Evolutionary conservation across 148 eudicot genomes (phyloP).

Genomic region (Dianthus caryophyllus): DNA sequence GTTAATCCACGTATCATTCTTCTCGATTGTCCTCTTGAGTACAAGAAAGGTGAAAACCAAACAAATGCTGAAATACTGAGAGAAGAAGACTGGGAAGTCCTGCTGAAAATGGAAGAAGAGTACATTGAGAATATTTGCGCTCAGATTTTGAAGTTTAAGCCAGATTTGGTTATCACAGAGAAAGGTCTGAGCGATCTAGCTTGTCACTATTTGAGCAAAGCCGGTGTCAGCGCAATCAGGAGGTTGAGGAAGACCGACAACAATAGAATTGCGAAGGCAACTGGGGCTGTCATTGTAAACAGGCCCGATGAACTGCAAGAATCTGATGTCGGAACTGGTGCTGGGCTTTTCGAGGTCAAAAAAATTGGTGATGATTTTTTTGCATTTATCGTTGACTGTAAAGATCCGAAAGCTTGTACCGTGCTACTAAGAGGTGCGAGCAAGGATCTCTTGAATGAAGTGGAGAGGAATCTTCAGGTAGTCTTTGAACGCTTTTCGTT

Average conservation of each 20-base stretch:
- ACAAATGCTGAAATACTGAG: conserved; percentile 90
- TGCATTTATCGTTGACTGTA: conserved; percentile 77
- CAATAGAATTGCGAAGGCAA: conserved; percentile 86
- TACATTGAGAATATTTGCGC: conserved; percentile 72
- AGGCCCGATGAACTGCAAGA: conserved; percentile 96
- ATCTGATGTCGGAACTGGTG: conserved; percentile 90
- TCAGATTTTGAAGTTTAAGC: conserved; percentile 82
- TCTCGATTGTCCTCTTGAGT: conserved; percentile 87
- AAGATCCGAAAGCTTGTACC: conserved; percentile 93
- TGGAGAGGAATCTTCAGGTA: conserved; percentile 95
- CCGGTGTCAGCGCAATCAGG: conserved; percentile 94
- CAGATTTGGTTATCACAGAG: conserved; percentile 85
- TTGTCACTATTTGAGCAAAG: conserved; percentile 89
- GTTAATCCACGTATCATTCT: conserved; percentile 75
- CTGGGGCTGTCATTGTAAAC: conserved; percentile 89
- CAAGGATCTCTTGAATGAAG: conserved; percentile 90
- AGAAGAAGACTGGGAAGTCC: conserved; percentile 92
- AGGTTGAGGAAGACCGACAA: conserved; percentile 88
- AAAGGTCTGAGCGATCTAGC: conserved; percentile 93
- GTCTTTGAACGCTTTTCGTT: background rate
- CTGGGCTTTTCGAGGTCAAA: conserved; percentile 94
- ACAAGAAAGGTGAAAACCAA: conserved; percentile 97
- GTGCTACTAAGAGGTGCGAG: conserved; percentile 84
- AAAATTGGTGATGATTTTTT: conserved; percentile 95
- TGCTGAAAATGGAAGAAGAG: conserved; percentile 87